Conservation (phyloP, 202 grass and related monocot genomes). For the Brachypodium distachyon region DNA sequence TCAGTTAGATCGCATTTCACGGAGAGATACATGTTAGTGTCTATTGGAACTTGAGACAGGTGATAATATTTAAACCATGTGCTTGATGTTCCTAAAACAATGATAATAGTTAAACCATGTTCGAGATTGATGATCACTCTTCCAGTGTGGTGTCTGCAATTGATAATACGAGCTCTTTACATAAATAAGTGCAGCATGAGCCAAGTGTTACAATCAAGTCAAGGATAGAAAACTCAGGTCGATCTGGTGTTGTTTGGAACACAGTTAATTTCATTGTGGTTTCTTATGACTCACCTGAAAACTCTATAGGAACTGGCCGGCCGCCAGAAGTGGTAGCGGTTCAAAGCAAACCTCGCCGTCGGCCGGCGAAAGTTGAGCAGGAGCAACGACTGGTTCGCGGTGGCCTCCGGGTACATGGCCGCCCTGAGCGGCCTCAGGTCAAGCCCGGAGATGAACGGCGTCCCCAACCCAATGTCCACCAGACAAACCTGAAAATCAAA, state of each 20-base stretch:
- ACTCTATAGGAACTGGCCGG: not conserved
- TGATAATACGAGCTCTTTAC: not conserved
- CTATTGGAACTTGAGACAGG: not conserved
- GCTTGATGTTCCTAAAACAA: not conserved
- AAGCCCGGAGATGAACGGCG: conserved; percentile 59
- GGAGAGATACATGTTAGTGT: not conserved
- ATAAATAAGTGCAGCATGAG: not conserved
- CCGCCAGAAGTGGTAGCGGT: conserved; percentile 23
- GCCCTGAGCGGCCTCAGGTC: conserved; percentile 40
- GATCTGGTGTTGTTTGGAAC: not conserved
- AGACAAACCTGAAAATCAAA: conserved; percentile 40
- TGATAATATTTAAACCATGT: not conserved
- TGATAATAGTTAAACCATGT: not conserved
- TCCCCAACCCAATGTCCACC: conserved; percentile 43
- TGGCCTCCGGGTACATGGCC: conserved; percentile 37
- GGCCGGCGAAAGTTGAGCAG: not conserved
- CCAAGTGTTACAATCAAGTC: no score
- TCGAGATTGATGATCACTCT: not conserved
- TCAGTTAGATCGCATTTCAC: not conserved
- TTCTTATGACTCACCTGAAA: not conserved
- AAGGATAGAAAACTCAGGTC: not conserved
- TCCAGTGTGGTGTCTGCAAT: not conserved
- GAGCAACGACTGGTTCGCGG: conserved; percentile 26
- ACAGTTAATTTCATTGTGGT: not conserved
- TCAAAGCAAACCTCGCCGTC: not conserved